Evolutionary conservation across 2,329 filamentous ascomycete genomes (phyloP).

Genomic region (Colletotrichum karsti): DNA sequence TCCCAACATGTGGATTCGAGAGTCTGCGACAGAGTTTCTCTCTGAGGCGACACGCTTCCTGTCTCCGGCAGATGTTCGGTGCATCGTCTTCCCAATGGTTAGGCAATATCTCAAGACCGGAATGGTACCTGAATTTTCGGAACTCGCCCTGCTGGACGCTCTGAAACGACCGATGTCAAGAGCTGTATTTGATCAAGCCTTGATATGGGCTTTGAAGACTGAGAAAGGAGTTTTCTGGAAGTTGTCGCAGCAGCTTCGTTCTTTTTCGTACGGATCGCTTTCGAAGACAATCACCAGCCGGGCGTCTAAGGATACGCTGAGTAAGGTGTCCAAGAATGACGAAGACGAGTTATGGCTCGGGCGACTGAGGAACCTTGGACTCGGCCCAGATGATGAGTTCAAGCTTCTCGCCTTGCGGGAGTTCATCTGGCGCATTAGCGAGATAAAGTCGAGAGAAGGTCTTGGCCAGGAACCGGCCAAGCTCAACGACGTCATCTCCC

Average conservation of each 20-base stretch:
- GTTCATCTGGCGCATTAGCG: constrained; percentile 88
- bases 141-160: constrained; percentile 79
- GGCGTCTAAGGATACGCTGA: constrained; percentile 68
- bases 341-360: constrained; percentile 96
- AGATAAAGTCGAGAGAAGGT: constrained; percentile 69
- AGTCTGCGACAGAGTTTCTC: constrained; percentile 86
- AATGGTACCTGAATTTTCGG: constrained; percentile 72
- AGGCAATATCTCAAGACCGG: constrained; percentile 82
- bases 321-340: constrained; percentile 77
- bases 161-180: constrained; percentile 84
- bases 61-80: constrained; percentile 82
- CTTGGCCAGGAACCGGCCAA: constrained; percentile 45
- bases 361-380: constrained; percentile 83
- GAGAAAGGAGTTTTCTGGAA: constrained; percentile 92
- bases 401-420: constrained; percentile 88
- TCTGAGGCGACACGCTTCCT: constrained; percentile 79
- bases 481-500: constrained; percentile 76
- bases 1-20: constrained; percentile 93
- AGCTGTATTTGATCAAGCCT: constrained; percentile 83
- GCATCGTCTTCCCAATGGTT: constrained; percentile 83
- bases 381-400: constrained; percentile 84
- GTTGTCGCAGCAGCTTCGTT: constrained; percentile 72
- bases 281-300: constrained; percentile 60
- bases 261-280: constrained; percentile 70
- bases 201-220: constrained; percentile 84